Evolutionary conservation across 768 basidiomycete species (phyloP), one percentile per base, ranked within the genome.

Genomic region (Pisolithus tinctorius): DNA sequence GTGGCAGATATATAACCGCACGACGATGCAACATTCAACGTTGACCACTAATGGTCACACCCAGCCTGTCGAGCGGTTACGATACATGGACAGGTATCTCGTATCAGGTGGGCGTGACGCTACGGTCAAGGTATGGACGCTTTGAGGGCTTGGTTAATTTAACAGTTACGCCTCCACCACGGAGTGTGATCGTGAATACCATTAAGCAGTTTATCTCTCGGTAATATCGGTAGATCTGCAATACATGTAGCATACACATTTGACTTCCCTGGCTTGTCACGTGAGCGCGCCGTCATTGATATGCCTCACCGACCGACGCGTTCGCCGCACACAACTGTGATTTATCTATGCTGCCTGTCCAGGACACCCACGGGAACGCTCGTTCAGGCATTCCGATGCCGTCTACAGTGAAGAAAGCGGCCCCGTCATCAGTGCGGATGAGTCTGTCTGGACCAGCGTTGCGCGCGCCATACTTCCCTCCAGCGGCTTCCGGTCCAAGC

Each of bases 21-120:
- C 93, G 7, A 91, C 84, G 55, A 83, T 86, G 74, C 88, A 94
- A 61, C 85, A 93, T 54, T 88, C 91, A 10, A 80, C 86, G 26
- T 69, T 99, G 43, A 66, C 78, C 41, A 91, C 87, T 5, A 98
- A 97, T 64, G 96, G 96, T 17, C 96, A 99, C 67, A 88, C 80
- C 16, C 83, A 81, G 55, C 94, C 95, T 0, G 86, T 85, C 27
- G 90, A 93, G 69, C 80, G 79, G 57, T 73, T 98, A 55, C 81
- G 96, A 45, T 98, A 95, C 70, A 95, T 96, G 85, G 96, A 98
- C 68, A 83, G 87, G 45, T 99, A 96, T 69, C 75, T 97, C 43
- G 84, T 90, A 27, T 88, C 89, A 8, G 96, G 96, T 31, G 93
- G 86, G 46, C 81, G 87, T 47, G 96, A 98, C 69, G 75, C 88